Conservation (phyloP, 2,329 filamentous ascomycete species). For the Alternaria sp. region DNA sequence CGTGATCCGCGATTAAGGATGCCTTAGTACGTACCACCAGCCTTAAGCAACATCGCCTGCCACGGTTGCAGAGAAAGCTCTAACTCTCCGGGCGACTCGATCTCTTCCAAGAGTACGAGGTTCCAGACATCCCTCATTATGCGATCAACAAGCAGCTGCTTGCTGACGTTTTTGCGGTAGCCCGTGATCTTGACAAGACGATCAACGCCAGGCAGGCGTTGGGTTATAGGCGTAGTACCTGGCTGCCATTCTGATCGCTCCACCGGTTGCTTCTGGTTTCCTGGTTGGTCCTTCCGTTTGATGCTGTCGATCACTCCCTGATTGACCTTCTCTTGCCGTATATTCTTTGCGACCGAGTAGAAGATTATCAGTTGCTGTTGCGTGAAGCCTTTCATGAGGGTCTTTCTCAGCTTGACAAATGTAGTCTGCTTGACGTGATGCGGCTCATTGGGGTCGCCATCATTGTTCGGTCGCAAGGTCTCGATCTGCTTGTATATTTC, state of each 20-base stretch:
- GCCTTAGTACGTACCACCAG: slow-evolving; percentile 24
- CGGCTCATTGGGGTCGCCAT: slow-evolving; percentile 27
- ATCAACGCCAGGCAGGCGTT: slow-evolving; percentile 33
- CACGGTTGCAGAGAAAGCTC: slow-evolving; percentile 43
- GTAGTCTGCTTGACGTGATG: slow-evolving; percentile 36
- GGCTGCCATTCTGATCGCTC: slow-evolving; percentile 43
- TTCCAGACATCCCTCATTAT: slow-evolving; percentile 45
- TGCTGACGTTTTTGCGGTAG: slow-evolving; percentile 25
- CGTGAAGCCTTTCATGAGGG: slow-evolving; percentile 37
- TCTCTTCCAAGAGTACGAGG: slow-evolving; percentile 42
- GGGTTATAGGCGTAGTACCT: slow-evolving; percentile 31
- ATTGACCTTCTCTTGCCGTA: slow-evolving; percentile 20
- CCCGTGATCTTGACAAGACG: slow-evolving; percentile 7
- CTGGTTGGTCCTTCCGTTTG: slow-evolving; percentile 11
- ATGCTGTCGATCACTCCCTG: slow-evolving; percentile 25
- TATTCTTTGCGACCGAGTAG: slow-evolving; percentile 35
- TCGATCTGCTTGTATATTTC: slow-evolving; percentile 42
- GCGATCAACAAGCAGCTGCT: slow-evolving; percentile 40
- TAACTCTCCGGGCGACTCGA: slow-evolving; percentile 43
- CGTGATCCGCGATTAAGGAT: neutral
- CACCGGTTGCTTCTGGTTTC: slow-evolving; percentile 18
- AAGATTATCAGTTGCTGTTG: slow-evolving; percentile 39
- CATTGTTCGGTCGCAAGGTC: slow-evolving; percentile 34
- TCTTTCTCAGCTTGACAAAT: slow-evolving; percentile 32
- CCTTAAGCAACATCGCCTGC: slow-evolving; percentile 40